A percentile compares a stretch with the other conserved stretches of the same genome.
Evolutionary conservation across 306 rosid species (phyloP).

Genomic region (Alnus rubra): DNA sequence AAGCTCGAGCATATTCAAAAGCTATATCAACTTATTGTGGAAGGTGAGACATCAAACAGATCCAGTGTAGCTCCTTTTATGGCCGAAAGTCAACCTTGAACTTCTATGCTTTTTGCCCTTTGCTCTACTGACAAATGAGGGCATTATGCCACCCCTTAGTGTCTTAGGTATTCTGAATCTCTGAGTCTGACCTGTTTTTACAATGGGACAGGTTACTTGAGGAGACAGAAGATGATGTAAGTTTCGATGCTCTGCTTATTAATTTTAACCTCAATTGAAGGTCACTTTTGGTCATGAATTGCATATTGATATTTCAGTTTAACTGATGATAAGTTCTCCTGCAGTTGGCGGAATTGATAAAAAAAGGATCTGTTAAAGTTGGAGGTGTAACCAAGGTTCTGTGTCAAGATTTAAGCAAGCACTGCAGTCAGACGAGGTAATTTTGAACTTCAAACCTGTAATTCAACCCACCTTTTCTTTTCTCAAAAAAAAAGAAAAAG

Average conservation of each 20-base stretch:
- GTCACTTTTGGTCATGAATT: conserved; percentile 24
- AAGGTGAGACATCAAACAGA: conserved; percentile 48
- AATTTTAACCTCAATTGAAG: conserved; percentile 5
- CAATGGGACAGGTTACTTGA: conserved; percentile 72
- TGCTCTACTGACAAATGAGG: conserved; percentile 24
- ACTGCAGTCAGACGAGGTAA: conserved; percentile 74
- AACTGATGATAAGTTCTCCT: conserved; percentile 19
- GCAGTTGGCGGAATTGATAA: conserved; percentile 82
- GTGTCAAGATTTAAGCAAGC: conserved; percentile 86
- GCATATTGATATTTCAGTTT: conserved; percentile 1
- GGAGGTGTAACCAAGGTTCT: conserved; percentile 87
- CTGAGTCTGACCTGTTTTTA: conserved; percentile 43
- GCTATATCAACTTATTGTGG: conserved; percentile 88
- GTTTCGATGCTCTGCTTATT: conserved; percentile 23
- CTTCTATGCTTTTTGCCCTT: conserved; percentile 16
- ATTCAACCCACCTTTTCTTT: conserved; percentile 12
- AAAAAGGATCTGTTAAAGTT: conserved; percentile 69
- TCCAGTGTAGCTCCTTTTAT: not conserved
- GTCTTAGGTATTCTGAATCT: conserved; percentile 23
- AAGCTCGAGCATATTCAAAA: conserved; percentile 84
- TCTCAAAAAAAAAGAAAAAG: not conserved
- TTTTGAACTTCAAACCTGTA: conserved; percentile 18
- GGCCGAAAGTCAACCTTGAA: conserved; percentile 7
- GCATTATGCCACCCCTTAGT: conserved; percentile 1
- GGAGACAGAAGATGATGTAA: conserved; percentile 91